Evolutionary conservation across 2,329 filamentous ascomycete genomes (phyloP).

Genomic region (Graphiopsis chlorocephala): DNA sequence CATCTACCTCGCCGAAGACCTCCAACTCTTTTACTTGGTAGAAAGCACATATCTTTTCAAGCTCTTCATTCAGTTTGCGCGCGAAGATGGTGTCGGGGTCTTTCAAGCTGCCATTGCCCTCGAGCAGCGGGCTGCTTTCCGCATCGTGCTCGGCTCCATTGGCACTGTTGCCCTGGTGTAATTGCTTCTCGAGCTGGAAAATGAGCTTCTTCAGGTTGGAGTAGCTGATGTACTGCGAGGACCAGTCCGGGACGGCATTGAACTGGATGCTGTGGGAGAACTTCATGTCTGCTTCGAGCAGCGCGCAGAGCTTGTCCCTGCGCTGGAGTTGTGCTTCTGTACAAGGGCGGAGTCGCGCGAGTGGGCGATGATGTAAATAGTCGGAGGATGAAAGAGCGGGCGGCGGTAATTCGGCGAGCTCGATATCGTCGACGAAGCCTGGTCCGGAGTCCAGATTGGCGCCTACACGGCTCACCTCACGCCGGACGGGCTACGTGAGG

Average conservation of each 20-base stretch:
- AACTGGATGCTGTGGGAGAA: slow-evolving; percentile 99
- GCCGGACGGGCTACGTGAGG: slow-evolving; percentile 8
- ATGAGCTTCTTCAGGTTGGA: slow-evolving; percentile 99
- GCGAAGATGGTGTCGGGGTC: slow-evolving; percentile 81
- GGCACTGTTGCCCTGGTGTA: slow-evolving; percentile 58
- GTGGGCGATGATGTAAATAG: background rate
- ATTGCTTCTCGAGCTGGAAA: slow-evolving; percentile 86
- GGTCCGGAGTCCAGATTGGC: slow-evolving; percentile 10
- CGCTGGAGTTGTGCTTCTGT: slow-evolving; percentile 22
- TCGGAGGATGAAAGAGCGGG: slow-evolving; percentile 19
- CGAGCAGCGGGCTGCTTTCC: slow-evolving; percentile 80
- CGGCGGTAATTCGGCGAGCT: slow-evolving; percentile 29
- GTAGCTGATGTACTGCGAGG: slow-evolving; percentile 95
- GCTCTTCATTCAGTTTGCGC: slow-evolving; percentile 77
- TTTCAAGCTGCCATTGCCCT: slow-evolving; percentile 49
- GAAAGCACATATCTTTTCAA: slow-evolving; percentile 92
- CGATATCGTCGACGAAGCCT: slow-evolving; percentile 20
- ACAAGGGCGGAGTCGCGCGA: slow-evolving; percentile 17
- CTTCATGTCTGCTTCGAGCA: slow-evolving; percentile 90
- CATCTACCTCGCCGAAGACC: slow-evolving; percentile 75
- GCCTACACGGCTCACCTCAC: background rate
- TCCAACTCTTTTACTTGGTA: slow-evolving; percentile 87
- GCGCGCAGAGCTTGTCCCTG: slow-evolving; percentile 63
- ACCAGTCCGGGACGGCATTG: slow-evolving; percentile 99
- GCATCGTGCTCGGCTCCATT: slow-evolving; percentile 58